Percentiles rank a stretch among this genome's conserved stretches.
These are phyloP conservation scores for Mrakia blollopis DNA, from an alignment of 768 basidiomycete genomes.

Conservation along the genomic window DNA sequence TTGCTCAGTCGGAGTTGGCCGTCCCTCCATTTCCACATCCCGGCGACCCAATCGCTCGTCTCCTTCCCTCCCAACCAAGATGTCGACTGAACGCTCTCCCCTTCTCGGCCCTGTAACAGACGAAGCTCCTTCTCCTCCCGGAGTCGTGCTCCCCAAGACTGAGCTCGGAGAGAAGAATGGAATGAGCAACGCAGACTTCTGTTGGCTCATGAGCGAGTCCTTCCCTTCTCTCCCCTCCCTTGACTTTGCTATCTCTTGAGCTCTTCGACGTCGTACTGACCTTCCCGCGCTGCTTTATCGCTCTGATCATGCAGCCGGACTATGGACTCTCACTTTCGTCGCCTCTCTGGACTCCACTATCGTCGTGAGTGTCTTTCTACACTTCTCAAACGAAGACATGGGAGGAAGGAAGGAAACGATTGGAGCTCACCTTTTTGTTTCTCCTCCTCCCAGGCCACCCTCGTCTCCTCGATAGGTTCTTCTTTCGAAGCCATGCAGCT, in stretches of 20 bases:
- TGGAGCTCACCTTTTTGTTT: neutral
- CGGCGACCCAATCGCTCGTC: neutral
- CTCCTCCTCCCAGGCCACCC: conserved; percentile 1
- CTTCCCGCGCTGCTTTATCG: neutral
- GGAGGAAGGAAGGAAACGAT: neutral
- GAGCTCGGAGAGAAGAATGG: conserved; percentile 5
- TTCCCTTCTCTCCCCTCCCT: neutral
- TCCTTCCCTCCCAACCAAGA: neutral
- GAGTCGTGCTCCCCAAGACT: neutral
- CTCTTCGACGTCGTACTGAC: neutral
- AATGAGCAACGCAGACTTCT: conserved; percentile 22
- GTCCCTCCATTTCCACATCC: neutral
- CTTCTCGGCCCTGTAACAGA: neutral
- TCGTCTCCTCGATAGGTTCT: conserved; percentile 25
- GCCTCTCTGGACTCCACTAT: conserved; percentile 28
- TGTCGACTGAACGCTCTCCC: conserved; percentile 20
- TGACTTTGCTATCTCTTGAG: neutral
- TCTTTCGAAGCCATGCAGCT: conserved; percentile 25
- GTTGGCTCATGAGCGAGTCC: conserved; percentile 23
- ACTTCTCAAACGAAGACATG: neutral
- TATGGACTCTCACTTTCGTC: conserved; percentile 31
- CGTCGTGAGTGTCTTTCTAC: neutral
- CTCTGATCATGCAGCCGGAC: conserved; percentile 3
- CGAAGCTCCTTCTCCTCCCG: neutral
- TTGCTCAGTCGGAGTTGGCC: neutral